phyloP scores from a whole-genome alignment of 208 protist genomes.

The Trypanosoma brucei region DNA sequence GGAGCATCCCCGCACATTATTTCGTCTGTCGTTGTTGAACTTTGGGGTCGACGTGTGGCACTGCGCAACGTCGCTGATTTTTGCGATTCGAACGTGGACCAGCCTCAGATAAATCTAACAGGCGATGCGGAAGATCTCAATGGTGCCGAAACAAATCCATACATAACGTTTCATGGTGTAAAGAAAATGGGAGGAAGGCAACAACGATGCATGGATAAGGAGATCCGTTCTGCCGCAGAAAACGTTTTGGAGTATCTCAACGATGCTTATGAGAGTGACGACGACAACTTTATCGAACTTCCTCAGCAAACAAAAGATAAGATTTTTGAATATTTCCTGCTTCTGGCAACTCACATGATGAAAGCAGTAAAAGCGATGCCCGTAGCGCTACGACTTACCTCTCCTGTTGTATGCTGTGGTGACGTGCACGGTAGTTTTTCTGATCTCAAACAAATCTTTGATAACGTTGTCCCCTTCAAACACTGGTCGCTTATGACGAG shows the following conservation, averaged over 20 bases:
- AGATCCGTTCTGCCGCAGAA: constrained; percentile 10
- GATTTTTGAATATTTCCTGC: constrained; percentile 14
- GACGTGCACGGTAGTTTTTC: constrained; percentile 72
- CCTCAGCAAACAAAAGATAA: constrained; percentile 4
- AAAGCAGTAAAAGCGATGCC: constrained; percentile 6
- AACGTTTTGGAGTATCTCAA: constrained; percentile 19
- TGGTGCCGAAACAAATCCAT: background rate
- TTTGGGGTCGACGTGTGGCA: constrained; percentile 9
- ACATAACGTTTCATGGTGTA: constrained; percentile 10
- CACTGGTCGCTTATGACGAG: constrained; percentile 45
- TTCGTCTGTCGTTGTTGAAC: constrained; percentile 16
- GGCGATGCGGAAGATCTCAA: background rate
- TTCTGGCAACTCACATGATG: constrained; percentile 10
- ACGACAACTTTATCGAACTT: constrained; percentile 12
- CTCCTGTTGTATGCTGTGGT: constrained; percentile 61
- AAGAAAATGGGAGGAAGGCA: constrained; percentile 2
- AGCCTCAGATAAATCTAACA: too few relatives aligned
- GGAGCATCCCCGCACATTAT: background rate
- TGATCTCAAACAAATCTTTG: constrained; percentile 39
- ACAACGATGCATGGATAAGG: constrained; percentile 1
- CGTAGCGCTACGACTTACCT: constrained; percentile 33
- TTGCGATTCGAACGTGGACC: too few relatives aligned
- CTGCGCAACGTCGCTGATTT: constrained; percentile 8
- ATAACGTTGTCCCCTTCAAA: constrained; percentile 36
- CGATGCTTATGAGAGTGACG: constrained; percentile 12